Evolutionary conservation across 768 basidiomycete species (phyloP).

Genomic region (Tulasnella sp.): DNA sequence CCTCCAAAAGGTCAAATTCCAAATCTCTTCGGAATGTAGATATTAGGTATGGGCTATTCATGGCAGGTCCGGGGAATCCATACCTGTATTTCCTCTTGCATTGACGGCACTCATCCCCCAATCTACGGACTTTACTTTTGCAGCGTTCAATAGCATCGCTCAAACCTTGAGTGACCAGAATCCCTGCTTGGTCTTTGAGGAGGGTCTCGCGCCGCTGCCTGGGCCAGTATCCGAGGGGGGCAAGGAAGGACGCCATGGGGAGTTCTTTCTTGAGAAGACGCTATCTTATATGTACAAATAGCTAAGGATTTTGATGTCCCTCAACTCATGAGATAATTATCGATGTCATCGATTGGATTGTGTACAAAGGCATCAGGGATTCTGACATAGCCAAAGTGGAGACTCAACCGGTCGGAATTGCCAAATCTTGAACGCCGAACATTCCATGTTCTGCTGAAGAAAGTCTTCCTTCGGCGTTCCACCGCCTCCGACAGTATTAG

Average conservation of each 20-base stretch:
- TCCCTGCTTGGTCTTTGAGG: constrained; percentile 38
- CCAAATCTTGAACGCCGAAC: neutral
- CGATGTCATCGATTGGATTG: neutral
- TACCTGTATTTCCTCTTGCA: constrained; percentile 59
- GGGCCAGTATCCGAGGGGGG: neutral
- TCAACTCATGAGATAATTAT: neutral
- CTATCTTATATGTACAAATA: neutral
- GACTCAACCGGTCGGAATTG: neutral
- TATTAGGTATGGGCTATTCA: neutral
- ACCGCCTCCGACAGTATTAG: neutral
- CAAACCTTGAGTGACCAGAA: constrained; percentile 53
- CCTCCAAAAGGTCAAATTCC: constrained; percentile 58
- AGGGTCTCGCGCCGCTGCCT: neutral
- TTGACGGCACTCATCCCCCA: constrained; percentile 51
- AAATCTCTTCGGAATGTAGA: constrained; percentile 51
- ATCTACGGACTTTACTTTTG: constrained; percentile 50
- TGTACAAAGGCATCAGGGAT: neutral
- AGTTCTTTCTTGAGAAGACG: neutral
- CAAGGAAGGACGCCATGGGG: neutral
- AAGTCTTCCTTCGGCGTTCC: neutral
- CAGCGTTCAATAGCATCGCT: constrained; percentile 53
- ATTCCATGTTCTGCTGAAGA: neutral
- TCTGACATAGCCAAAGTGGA: neutral
- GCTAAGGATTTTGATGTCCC: neutral
- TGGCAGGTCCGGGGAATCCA: constrained; percentile 25